Base-by-base conservation (phyloP, 768 basidiomycete genomes). In the Trametes gibbosa region DNA sequence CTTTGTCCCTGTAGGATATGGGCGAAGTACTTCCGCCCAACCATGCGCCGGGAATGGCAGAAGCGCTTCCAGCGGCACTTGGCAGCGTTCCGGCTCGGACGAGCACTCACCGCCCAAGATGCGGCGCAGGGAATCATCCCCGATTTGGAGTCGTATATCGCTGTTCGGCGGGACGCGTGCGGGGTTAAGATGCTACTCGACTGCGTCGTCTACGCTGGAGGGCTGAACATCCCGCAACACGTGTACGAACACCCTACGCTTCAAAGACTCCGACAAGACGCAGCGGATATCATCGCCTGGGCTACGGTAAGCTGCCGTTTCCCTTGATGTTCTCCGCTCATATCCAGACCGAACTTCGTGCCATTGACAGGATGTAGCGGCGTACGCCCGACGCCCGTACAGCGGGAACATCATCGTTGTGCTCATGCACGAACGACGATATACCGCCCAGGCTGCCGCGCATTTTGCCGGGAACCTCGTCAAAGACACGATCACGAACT, bases 121-220 rank as follows among this genome's bases (percentile, higher is more conserved):
- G 68, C 66, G 43, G 42, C 63, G 14, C 59, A 67, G 19, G 57
- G 68, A 29, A 61, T 67, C 48, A 61, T 74, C 19, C 79, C 79
- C 5, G 70, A 77, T 42, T 63, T 83, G 24, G 79, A 82, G 48
- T 72, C 77, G 4, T 85, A 81, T 59, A 67, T 81, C n/a, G 69
- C 70, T 5, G 66, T 77, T 16, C 70, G 81, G 43, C 74, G 81
- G n/a, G 74, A 81, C 25, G 71, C 78, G 55, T 78, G 78, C 45
- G 85, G 84, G 5, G 66, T 78, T 14, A 69, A 72, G 40, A 73
- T 87, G 68, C 68, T 81, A 8, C 74, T 87, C 48, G 77, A 78
- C 60, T 70, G 87, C 59, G 72, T 84, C 35, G 78, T 85, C 60
- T 73, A 83, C 56, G 74, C 79, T 0, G 81, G 80, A 43, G 79